Evolutionary conservation across 2,329 filamentous ascomycete genomes (phyloP).

Genomic region (Aspergillus fumigatus): DNA sequence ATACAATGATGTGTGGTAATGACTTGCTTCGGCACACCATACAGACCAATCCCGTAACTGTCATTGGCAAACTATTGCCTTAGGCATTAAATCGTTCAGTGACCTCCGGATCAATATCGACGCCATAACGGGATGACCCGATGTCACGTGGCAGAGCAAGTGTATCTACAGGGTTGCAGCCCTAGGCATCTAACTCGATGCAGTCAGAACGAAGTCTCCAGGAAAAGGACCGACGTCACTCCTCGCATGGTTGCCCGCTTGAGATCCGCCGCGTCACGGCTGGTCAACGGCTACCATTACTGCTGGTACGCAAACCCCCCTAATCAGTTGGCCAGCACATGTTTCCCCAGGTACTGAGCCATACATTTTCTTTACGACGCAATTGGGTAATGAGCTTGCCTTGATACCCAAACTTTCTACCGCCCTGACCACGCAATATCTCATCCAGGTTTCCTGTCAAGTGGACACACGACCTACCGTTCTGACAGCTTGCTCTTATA

Average conservation of each 20-base stretch:
- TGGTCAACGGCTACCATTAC: neutral
- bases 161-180: constrained; percentile 17
- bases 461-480: neutral
- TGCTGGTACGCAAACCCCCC: constrained; percentile 1
- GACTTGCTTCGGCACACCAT: constrained; percentile 20
- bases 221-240: constrained; percentile 26
- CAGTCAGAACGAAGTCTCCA: neutral
- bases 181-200: constrained; percentile 16
- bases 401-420: constrained; percentile 9
- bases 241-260: neutral
- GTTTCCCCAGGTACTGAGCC: constrained; percentile 9
- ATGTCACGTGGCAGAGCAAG: constrained; percentile 7
- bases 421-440: constrained; percentile 1
- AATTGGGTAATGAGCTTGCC: constrained; percentile 8
- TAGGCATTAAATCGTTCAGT: constrained; percentile 19
- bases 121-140: neutral
- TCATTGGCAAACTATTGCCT: constrained; percentile 13
- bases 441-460: neutral
- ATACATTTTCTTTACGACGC: constrained; percentile 2
- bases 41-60: constrained; percentile 26
- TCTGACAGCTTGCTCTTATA: neutral
- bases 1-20: constrained; percentile 29
- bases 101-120: constrained; percentile 5
- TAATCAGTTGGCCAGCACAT: constrained; percentile 3
- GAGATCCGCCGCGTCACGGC: constrained; percentile 8